Base-by-base conservation (phyloP, 345 rosid species). In the Trapa incisa region DNA sequence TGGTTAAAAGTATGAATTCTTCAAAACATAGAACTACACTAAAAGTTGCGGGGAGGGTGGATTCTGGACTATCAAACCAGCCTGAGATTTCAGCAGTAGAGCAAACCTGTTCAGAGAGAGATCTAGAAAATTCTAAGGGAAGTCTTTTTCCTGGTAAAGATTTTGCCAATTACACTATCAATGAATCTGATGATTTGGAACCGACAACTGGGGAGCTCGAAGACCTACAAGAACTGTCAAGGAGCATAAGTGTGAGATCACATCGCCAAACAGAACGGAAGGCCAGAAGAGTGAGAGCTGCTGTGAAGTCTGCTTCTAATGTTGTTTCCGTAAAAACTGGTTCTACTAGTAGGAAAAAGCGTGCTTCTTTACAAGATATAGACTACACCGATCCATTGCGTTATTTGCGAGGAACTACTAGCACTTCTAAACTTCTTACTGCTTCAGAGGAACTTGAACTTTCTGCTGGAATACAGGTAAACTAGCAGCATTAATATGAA, bases 401-500 rank as follows among this genome's bases (percentile, higher is more conserved):
- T 42, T 83, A 83, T 74, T 76, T 93, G 76, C 84, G 92, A 83
- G 77, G 75, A 76, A 83, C 97, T 50, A 83, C 85, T 67, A 80
- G 81, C 78, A 66, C 74, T 68, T 87, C 84, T 66, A 88, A 70
- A 85, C 96, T 90, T 78, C 98, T 93, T 62, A 84, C 92, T 69
- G 82, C 84, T 72, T 75, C 77, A n/a, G 98, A 93, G 83, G 98
- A 93, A 76, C 52, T 73, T 33, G 78, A 83, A 66, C 79, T 88
- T 67, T 94, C 97, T 52, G 88, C 71, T 73, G 97, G 95, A 78
- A 88, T 94, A 87, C 99, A 94, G 96, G 99, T 94, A 65, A 17
- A 22, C 57, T 56, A 8, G 64, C 57, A 35, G 68, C 47, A 36
- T 54, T 36, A 17, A 47, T 6, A 6, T 14, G 57, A 43, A 37